phyloP scores from a whole-genome alignment of 345 rosid species.

The Leavenworthia alabamica region DNA sequence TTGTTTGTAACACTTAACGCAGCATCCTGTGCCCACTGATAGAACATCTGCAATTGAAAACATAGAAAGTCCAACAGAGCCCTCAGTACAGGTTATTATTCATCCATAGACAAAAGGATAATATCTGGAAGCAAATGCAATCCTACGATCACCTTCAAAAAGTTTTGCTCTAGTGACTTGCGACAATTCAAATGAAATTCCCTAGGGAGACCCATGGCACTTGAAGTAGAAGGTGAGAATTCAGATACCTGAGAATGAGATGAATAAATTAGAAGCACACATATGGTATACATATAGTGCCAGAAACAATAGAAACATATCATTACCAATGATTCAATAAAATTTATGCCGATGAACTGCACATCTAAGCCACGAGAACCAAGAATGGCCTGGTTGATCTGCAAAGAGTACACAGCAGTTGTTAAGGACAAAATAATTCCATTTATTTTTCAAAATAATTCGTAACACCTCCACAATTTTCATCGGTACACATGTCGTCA shows the following conservation, averaged over 20 bases:
- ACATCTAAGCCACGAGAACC: conserved; percentile 71
- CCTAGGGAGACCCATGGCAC: conserved; percentile 94
- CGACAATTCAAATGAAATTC: conserved; percentile 92
- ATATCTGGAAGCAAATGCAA: conserved; percentile 21
- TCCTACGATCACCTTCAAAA: conserved; percentile 57
- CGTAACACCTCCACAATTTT: conserved; percentile 4
- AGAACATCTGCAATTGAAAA: conserved; percentile 58
- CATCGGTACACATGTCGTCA: not conserved
- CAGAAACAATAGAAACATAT: conserved; percentile 11
- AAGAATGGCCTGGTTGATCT: conserved; percentile 82
- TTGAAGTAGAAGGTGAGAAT: conserved; percentile 90
- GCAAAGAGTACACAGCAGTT: conserved; percentile 26
- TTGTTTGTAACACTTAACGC: conserved; percentile 63
- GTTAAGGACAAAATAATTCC: conserved; percentile 24
- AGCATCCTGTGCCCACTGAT: conserved; percentile 85
- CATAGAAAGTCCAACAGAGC: conserved; percentile 5
- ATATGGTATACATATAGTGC: not conserved
- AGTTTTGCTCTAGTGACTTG: conserved; percentile 65
- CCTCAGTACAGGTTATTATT: conserved; percentile 12
- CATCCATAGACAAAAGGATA: no score
- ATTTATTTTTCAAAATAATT: not conserved
- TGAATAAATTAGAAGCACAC: conserved; percentile 16
- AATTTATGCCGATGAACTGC: conserved; percentile 74
- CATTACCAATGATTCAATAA: conserved; percentile 85
- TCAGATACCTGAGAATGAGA: conserved; percentile 89